These are phyloP conservation scores for Ceratonia siliqua DNA, from an alignment of 306 rosid genomes.

Conservation along the genomic window DNA sequence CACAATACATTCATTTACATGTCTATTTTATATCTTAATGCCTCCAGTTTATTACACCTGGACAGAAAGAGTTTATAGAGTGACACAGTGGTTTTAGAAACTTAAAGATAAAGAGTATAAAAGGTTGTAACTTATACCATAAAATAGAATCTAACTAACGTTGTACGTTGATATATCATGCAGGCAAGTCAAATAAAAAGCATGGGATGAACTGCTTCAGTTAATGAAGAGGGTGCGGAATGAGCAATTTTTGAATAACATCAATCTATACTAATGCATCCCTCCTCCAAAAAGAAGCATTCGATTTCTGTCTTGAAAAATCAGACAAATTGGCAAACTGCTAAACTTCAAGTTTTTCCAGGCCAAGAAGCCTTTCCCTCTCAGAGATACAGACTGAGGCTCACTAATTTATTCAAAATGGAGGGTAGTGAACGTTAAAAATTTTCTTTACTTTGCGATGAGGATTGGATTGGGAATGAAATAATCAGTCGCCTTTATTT, in stretches of 20 bases:
- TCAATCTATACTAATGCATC: constrained; percentile 3
- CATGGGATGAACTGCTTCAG: constrained; percentile 58
- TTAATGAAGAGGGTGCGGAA: constrained; percentile 36
- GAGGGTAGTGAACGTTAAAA: neutral
- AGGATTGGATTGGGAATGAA: constrained; percentile 31
- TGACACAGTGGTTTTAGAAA: neutral
- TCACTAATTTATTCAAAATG: neutral
- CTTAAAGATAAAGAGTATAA: neutral
- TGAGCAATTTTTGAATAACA: constrained; percentile 5
- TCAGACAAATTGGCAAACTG: neutral
- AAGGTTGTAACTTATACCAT: neutral
- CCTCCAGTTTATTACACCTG: neutral
- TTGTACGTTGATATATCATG: constrained; percentile 35
- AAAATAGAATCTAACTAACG: constrained; percentile 11
- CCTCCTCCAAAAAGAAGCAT: neutral
- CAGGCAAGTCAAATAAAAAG: constrained; percentile 74
- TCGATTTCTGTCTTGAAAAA: neutral
- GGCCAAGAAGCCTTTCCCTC: neutral
- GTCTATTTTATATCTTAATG: neutral
- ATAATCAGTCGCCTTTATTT: constrained; percentile 14
- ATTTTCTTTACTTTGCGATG: constrained; percentile 23
- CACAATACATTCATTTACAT: constrained; percentile 17
- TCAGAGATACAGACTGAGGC: neutral
- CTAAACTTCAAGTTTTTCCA: neutral
- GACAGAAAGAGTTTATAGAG: neutral